Conservation (phyloP, 2,329 filamentous ascomycete genomes). For the Trichophaea hybrida region DNA sequence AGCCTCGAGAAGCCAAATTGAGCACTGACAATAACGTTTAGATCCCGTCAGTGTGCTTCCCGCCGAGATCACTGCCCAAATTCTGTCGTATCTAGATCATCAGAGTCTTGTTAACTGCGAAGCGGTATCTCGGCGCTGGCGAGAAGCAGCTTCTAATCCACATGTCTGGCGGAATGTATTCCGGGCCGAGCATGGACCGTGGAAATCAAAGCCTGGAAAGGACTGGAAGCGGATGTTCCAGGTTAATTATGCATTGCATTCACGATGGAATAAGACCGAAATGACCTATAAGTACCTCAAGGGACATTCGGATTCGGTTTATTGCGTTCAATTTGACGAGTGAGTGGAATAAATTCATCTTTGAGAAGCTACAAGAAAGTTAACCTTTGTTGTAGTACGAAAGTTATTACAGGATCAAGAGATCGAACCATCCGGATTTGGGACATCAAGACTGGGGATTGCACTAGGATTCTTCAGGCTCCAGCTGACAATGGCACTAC, state of each 20-base stretch:
- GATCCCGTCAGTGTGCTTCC: conserved; percentile 44
- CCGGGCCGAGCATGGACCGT: conserved; percentile 43
- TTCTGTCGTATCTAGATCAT: conserved; percentile 47
- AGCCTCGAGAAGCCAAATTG: neutral
- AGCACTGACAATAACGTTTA: conserved; percentile 10
- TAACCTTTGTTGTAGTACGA: conserved; percentile 43
- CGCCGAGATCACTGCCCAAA: conserved; percentile 43
- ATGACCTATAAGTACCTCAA: conserved; percentile 78
- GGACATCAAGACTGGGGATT: conserved; percentile 82
- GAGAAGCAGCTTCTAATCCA: conserved; percentile 40
- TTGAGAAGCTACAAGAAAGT: neutral
- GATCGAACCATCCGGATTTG: conserved; percentile 93
- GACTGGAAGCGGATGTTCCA: conserved; percentile 80
- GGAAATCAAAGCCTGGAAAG: conserved; percentile 44
- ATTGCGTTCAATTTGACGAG: conserved; percentile 97
- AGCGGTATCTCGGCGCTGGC: conserved; percentile 44
- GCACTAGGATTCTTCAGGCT: conserved; percentile 66
- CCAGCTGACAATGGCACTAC: conserved; percentile 47
- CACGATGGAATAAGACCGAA: conserved; percentile 64
- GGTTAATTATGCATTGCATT: conserved; percentile 59
- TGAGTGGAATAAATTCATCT: conserved; percentile 35
- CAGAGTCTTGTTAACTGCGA: conserved; percentile 42
- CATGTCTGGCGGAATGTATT: conserved; percentile 52
- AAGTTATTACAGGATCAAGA: conserved; percentile 91
- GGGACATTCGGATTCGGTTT: conserved; percentile 89